phyloP scores from a whole-genome alignment of 1,284 basidiomycete genomes.

The Pseudozyma sp. region DNA sequence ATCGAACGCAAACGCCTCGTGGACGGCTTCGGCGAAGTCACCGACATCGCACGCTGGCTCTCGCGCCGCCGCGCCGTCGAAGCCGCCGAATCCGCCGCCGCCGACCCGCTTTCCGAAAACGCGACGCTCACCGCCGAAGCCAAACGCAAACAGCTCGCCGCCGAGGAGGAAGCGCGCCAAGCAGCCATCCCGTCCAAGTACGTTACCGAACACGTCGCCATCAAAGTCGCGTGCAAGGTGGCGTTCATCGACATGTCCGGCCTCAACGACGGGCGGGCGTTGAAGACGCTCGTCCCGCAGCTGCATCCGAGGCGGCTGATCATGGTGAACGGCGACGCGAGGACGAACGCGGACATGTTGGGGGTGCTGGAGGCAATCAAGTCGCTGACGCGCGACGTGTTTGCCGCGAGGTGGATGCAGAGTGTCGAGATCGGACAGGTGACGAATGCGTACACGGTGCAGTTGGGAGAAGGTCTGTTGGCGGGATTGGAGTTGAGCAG shows the following conservation, averaged over 20 bases:
- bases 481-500: conserved; percentile 85
- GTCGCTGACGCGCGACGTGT: conserved; percentile 87
- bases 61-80: conserved; percentile 56
- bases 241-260: conserved; percentile 96
- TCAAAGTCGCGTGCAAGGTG: conserved; percentile 84
- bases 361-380: conserved; percentile 43
- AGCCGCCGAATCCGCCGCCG: conserved; percentile 30
- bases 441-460: conserved; percentile 91
- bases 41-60: conserved; percentile 80
- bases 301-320: conserved; percentile 81
- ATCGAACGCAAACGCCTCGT: conserved; percentile 90
- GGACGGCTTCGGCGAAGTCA: conserved; percentile 93
- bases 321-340: conserved; percentile 59
- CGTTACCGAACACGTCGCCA: conserved; percentile 78
- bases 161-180: conserved; percentile 18
- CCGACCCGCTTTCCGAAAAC: conserved; percentile 14
- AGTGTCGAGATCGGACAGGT: conserved; percentile 91
- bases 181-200: conserved; percentile 91
- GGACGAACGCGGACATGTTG: conserved; percentile 37
- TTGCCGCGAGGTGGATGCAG: conserved; percentile 79
- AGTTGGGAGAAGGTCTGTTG: conserved; percentile 87
- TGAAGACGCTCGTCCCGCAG: conserved; percentile 96
- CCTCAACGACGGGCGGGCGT: conserved; percentile 91
- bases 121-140: conserved; percentile 71
- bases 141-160: conserved; percentile 73